Percentiles rank a stretch among this genome's conserved stretches.
Conservation (phyloP, 176 grass and related monocot genomes). For the barley (Hordeum vulgare) region MorexV3_pseudomolecules_assembly NC_058522.1:272341609-272342108, state of each 20-base stretch:
- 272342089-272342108: constrained; percentile 40
- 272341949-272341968: neutral
- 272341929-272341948: no score
- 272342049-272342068: neutral
- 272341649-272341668: neutral
- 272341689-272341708: neutral
- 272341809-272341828: neutral
- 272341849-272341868: neutral
- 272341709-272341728: neutral
- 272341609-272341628: neutral
- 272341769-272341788: neutral
- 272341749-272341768: neutral
- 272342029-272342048: neutral
- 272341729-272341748: neutral
- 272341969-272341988: neutral
- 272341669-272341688: neutral
- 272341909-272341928: no score
- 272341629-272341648: neutral
- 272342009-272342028: neutral
- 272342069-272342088: neutral
- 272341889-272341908: no score
- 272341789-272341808: neutral
- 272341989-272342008: neutral
- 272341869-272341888: no score
- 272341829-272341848: neutral